These are phyloP conservation scores for Brasenia schreberi DNA, from an alignment of 164 flowering plant genomes.

Conservation along the genomic window DNA sequence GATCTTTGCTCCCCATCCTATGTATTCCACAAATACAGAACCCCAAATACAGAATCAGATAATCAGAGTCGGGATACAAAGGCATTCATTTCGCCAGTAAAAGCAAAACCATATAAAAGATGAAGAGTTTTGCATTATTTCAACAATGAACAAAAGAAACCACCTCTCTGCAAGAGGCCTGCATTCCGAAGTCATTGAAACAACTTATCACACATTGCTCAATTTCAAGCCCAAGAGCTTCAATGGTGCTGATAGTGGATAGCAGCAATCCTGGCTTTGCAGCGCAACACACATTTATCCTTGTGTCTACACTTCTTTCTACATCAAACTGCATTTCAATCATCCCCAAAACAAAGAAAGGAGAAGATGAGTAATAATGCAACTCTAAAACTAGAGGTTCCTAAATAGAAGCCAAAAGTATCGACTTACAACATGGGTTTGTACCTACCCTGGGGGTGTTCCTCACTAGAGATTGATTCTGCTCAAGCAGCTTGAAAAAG, in stretches of 20 bases:
- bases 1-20: conserved; percentile 50
- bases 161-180: conserved; percentile 90
- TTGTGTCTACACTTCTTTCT: conserved; percentile 45
- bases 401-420: not conserved
- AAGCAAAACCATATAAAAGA: not conserved
- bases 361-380: not conserved
- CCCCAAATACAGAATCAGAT: not conserved
- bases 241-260: conserved; percentile 61
- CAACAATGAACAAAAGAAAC: not conserved
- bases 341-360: not conserved
- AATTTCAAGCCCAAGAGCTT: conserved; percentile 78
- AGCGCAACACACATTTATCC: conserved; percentile 58
- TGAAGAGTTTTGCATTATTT: not conserved
- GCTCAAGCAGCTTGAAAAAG: conserved; percentile 42
- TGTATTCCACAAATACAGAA: not conserved
- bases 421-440: not conserved
- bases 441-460: conserved; percentile 65
- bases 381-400: not conserved
- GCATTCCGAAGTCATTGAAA: conserved; percentile 76
- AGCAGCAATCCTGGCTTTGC: conserved; percentile 64
- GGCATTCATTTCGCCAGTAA: no score
- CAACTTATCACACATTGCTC: conserved; percentile 92
- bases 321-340: conserved; percentile 55
- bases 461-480: conserved; percentile 43
- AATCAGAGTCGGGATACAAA: not conserved